A percentile compares a stretch with the other conserved stretches of the same genome.
These are phyloP conservation scores for Acacia confusa DNA, from an alignment of 306 rosid genomes.

Conservation along the genomic window DNA sequence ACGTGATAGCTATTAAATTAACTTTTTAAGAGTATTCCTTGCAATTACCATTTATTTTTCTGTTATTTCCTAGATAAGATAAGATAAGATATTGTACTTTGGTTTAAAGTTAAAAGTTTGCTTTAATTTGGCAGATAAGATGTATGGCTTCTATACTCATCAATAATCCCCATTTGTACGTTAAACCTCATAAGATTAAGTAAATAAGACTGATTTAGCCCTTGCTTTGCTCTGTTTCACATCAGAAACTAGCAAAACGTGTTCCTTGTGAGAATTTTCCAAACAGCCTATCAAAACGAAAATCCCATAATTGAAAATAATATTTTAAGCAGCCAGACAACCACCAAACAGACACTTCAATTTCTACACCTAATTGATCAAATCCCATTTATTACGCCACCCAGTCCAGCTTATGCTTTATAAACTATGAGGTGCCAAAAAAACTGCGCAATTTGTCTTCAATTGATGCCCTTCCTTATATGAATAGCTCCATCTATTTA, in stretches of 20 bases:
- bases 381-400: conserved; percentile 4
- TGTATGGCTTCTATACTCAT: background rate
- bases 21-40: background rate
- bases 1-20: background rate
- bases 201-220: background rate
- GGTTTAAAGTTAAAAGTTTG: background rate
- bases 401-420: conserved; percentile 5
- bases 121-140: background rate
- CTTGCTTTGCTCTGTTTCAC: background rate
- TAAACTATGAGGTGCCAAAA: background rate
- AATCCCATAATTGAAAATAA: background rate
- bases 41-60: background rate
- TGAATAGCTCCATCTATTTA: background rate
- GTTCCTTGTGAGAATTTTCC: background rate
- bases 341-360: background rate
- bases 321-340: background rate
- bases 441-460: conserved; percentile 2
- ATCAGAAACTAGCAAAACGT: background rate
- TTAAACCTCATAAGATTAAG: background rate
- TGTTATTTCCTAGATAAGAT: background rate
- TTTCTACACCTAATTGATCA: background rate
- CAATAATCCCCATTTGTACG: background rate
- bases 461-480: background rate
- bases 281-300: background rate
- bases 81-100: background rate